phyloP scores from a whole-genome alignment of 2,329 filamentous ascomycete species.

The Verticillium albo-atrum region DNA sequence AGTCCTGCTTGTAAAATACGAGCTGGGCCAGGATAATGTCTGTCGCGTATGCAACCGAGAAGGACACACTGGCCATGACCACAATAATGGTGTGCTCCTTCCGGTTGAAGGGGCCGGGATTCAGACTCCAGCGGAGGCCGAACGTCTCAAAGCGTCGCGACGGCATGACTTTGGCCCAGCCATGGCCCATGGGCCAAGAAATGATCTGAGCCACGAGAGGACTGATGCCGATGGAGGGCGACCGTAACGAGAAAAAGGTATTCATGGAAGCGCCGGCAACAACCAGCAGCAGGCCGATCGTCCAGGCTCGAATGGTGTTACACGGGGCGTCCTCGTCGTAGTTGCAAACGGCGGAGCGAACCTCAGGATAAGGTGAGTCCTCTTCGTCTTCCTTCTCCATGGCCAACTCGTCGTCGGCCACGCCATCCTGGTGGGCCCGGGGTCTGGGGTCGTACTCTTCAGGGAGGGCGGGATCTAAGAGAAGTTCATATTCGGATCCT shows the following conservation, averaged over 20 bases:
- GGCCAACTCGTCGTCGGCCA: conserved; percentile 20
- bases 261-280: conserved; percentile 56
- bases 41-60: conserved; percentile 66
- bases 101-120: conserved; percentile 65
- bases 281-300: conserved; percentile 54
- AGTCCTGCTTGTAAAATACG: conserved; percentile 67
- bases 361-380: conserved; percentile 63
- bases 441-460: conserved; percentile 35
- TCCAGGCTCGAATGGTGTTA: conserved; percentile 63
- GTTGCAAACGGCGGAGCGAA: conserved; percentile 59
- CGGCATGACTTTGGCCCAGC: conserved; percentile 55
- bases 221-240: conserved; percentile 56
- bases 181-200: conserved; percentile 58
- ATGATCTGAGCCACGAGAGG: conserved; percentile 60
- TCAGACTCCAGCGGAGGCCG: conserved; percentile 53
- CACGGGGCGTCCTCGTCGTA: conserved; percentile 62
- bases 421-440: conserved; percentile 10
- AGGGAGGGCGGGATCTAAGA: conserved; percentile 50
- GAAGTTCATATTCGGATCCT: conserved; percentile 48
- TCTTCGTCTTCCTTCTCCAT: conserved; percentile 41
- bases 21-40: conserved; percentile 69
- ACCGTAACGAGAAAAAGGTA: conserved; percentile 59
- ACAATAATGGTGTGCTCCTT: conserved; percentile 67
- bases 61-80: conserved; percentile 68
- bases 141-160: conserved; percentile 43